phyloP scores from a whole-genome alignment of 2,329 filamentous ascomycete genomes.

The Fusarium sp. region DNA sequence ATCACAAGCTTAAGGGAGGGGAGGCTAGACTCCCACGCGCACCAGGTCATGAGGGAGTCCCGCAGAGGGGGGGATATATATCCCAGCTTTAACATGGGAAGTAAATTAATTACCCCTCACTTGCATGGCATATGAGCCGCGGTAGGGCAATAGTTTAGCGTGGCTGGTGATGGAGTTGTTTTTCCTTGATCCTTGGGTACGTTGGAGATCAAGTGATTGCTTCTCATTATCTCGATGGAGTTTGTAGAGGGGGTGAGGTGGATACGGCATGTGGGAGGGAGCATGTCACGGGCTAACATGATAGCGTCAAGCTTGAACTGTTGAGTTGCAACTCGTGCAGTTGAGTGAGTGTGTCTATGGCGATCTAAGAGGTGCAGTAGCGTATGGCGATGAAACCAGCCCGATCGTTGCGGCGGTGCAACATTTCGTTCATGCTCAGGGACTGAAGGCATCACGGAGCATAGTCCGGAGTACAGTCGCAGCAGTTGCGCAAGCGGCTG shows the following conservation, averaged over 20 bases:
- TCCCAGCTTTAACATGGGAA: not conserved
- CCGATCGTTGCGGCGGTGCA: slow-evolving; percentile 14
- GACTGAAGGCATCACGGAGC: not conserved
- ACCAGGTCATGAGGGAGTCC: slow-evolving; percentile 34
- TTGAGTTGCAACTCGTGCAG: not conserved
- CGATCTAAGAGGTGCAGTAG: slow-evolving; percentile 24
- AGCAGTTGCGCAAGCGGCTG: slow-evolving; percentile 5
- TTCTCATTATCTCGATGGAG: not conserved
- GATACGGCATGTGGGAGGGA: slow-evolving; percentile 13
- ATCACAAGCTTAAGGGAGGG: slow-evolving; percentile 16
- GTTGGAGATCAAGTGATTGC: slow-evolving; percentile 23
- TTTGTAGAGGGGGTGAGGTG: slow-evolving; percentile 6
- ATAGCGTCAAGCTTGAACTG: not conserved
- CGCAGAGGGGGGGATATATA: not conserved
- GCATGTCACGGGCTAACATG: slow-evolving; percentile 16
- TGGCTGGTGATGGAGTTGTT: slow-evolving; percentile 12
- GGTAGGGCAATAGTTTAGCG: slow-evolving; percentile 2
- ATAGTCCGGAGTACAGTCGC: not conserved
- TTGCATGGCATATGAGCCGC: not conserved
- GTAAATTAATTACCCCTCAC: slow-evolving; percentile 1
- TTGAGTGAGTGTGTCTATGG: not conserved
- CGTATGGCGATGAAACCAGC: slow-evolving; percentile 21
- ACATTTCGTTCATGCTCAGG: not conserved
- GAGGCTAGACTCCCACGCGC: slow-evolving; percentile 22
- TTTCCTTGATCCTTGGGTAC: slow-evolving; percentile 10